Base-by-base conservation (phyloP, 352 stramenopile species). In the Phytopythium montanum region DNA sequence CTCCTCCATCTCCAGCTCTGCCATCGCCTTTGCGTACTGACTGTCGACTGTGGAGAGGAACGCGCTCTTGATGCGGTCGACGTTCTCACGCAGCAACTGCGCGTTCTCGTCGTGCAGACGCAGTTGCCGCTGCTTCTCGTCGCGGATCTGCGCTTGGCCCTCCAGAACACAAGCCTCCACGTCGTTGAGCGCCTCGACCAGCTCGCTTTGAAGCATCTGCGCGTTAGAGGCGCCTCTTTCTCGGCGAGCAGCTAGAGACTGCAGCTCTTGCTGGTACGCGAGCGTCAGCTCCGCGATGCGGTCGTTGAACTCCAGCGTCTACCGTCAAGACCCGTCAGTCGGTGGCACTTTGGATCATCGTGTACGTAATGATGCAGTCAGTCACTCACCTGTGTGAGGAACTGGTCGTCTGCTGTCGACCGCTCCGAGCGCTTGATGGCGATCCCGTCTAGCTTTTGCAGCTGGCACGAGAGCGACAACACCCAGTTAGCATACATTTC, bases 271-370 rank as follows among this genome's bases (percentile, higher is more conserved):
- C 23, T 90, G 74, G 50, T 85, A 89, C 46, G 65, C 63, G 1
- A 85, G 62, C 5, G 69, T 79, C 14, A 90, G 59, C 14, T 78
- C 68, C 1, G 79, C 78, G 21, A 92, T 57, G 7, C 71, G 71
- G 54, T 92, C 76, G 56, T 87, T 88, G 51, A 90, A 92, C 46
- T 73, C 76, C 28, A 92, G 64, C 5, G 73, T 60, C 73, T 85
- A 34, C 4, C 2, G 34, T 10, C 21, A 55, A 10, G 14, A 49
- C 19, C n/a, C 34, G 19, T 63, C n/a, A 50, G 9, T n/a, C 1
- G 19, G 1, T 31, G n/a, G 8, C 18, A 9, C 19, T 25, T 28
- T 41, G 6, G 18, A 25, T 0, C 5, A 45, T 14, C 5, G 19
- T 5, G 1, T 25, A 45, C 18, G 5, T 3, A 12, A 1, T 44